A percentile compares a stretch with the other conserved stretches of the same genome.
Conservation (phyloP, 768 basidiomycete species). For the Hypholoma fasciculare region DNA sequence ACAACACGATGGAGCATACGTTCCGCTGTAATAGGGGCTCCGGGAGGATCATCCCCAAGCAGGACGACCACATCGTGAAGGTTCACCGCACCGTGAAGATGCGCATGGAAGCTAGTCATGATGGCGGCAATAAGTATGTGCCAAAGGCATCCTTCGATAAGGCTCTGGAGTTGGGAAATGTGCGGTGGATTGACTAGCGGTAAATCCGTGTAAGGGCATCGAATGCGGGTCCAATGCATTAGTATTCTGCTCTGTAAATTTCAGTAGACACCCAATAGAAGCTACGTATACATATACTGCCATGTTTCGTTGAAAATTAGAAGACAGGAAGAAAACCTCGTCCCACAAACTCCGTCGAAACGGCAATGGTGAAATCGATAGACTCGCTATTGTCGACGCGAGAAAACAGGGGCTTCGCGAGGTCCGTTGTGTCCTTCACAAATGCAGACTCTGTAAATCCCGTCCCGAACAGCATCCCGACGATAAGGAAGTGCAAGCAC, state of each 20-base stretch:
- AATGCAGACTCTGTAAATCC: background rate
- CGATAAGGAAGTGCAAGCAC: background rate
- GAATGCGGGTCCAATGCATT: background rate
- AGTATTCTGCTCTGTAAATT: too few species aligned
- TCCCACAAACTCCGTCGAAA: background rate
- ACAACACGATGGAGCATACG: background rate
- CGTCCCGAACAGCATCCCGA: background rate
- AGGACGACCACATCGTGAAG: slow-evolving; percentile 30
- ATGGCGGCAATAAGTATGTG: slow-evolving; percentile 32
- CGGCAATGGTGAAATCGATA: background rate
- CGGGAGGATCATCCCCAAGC: slow-evolving; percentile 38
- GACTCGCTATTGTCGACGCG: background rate
- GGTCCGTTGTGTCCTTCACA: background rate
- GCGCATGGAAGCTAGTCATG: slow-evolving; percentile 49
- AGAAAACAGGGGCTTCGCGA: background rate
- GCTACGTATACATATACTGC: too few species aligned
- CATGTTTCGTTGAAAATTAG: background rate
- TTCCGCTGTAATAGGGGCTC: slow-evolving; percentile 33
- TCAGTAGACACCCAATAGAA: too few species aligned
- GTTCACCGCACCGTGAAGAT: slow-evolving; percentile 53
- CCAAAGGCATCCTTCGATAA: slow-evolving; percentile 31
- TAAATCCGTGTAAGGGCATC: background rate
- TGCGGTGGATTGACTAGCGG: background rate
- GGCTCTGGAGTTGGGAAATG: background rate
- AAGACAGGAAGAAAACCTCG: background rate